A percentile compares a stretch with the other conserved stretches of the same genome.
phyloP scores from a whole-genome alignment of 306 rosid genomes.

The Hippophae gyantsensis region DNA sequence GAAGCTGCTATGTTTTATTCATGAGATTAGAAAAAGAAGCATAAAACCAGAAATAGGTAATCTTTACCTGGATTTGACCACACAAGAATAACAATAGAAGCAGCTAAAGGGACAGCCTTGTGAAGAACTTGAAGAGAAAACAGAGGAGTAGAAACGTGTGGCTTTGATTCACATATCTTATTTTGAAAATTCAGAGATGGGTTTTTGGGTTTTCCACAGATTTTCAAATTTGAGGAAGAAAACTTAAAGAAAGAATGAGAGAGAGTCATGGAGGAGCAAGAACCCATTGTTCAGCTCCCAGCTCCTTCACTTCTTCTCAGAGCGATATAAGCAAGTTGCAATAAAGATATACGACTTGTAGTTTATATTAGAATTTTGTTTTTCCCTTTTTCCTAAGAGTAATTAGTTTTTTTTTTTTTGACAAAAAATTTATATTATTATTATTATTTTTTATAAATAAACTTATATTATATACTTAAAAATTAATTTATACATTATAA shows the following conservation, averaged over 20 bases:
- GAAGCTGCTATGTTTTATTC: neutral
- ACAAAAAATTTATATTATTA: no score
- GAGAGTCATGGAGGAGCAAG: constrained; percentile 44
- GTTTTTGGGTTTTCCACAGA: constrained; percentile 21
- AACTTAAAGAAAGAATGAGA: constrained; percentile 20
- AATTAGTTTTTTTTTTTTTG: no score
- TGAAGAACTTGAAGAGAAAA: constrained; percentile 31
- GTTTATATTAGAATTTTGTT: no score
- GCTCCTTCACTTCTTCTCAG: neutral
- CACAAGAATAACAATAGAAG: constrained; percentile 61
- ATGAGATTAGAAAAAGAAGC: neutral
- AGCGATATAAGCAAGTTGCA: no score
- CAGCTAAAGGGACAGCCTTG: constrained; percentile 61
- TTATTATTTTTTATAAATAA: no score
- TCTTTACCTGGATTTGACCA: constrained; percentile 58
- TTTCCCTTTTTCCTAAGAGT: no score
- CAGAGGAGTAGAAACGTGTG: constrained; percentile 15
- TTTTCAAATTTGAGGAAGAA: constrained; percentile 17
- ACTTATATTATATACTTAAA: no score
- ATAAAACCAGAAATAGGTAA: neutral
- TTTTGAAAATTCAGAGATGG: constrained; percentile 22
- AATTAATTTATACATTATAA: no score
- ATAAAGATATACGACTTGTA: no score
- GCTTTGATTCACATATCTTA: constrained; percentile 8
- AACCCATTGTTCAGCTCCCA: constrained; percentile 43